Conservation (phyloP, 2,329 filamentous ascomycete species). For the Fusarium falciforme region DNA sequence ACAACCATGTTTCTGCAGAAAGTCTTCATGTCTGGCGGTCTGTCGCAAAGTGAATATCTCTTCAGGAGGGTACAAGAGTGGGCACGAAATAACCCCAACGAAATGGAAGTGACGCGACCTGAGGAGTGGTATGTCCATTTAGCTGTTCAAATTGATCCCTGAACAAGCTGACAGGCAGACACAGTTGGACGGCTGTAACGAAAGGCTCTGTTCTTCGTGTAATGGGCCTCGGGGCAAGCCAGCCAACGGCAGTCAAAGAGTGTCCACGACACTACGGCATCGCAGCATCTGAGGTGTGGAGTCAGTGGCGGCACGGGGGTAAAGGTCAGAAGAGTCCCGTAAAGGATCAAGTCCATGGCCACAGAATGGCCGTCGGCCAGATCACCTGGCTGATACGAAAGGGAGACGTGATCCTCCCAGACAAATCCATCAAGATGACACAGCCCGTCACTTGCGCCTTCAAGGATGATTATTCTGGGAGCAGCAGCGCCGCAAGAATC, state of each 20-base stretch:
- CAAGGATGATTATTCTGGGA: background rate
- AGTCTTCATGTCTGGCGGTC: conserved; percentile 4
- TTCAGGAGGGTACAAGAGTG: background rate
- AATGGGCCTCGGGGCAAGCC: background rate
- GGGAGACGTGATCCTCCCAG: background rate
- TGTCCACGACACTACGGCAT: conserved; percentile 6
- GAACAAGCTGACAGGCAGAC: background rate
- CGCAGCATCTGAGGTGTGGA: background rate
- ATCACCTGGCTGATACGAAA: background rate
- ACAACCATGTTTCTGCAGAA: background rate
- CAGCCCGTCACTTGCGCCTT: background rate
- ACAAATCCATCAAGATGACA: background rate
- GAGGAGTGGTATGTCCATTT: background rate
- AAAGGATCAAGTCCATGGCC: background rate
- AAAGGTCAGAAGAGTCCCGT: background rate
- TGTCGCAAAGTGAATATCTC: conserved; percentile 3
- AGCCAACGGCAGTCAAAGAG: background rate
- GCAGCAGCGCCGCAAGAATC: background rate
- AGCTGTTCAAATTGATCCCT: background rate
- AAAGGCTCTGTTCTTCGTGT: conserved; percentile 8
- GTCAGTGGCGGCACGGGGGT: background rate
- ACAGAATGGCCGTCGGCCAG: background rate
- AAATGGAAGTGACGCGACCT: background rate
- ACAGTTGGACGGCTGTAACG: background rate
- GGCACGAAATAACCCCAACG: background rate